A percentile compares a stretch with the other conserved stretches of the same genome.
phyloP scores from a whole-genome alignment of 1,139 yeast species.

The Hemisphaericaspora lyxosophila region DNA sequence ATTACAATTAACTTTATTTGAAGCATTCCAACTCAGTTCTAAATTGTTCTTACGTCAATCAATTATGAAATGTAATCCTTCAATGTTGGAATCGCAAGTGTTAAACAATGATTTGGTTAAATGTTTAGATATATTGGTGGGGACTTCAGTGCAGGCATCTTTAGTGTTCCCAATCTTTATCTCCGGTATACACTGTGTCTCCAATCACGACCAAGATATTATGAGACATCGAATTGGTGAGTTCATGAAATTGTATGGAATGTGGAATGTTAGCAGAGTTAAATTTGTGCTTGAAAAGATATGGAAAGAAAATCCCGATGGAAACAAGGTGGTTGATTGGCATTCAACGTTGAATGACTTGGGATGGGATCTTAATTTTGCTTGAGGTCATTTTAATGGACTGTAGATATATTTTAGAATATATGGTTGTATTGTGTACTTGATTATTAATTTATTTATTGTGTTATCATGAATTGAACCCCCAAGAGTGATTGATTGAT shows the following conservation, averaged over 20 bases:
- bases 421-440: too few relatives aligned
- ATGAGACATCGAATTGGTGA: slow-evolving; percentile 56
- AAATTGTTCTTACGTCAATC: slow-evolving; percentile 67
- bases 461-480: too few relatives aligned
- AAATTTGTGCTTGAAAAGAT: slow-evolving; percentile 57
- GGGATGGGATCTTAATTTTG: slow-evolving; percentile 82
- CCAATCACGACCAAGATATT: slow-evolving; percentile 45
- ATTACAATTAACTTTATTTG: slow-evolving; percentile 68
- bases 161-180: slow-evolving; percentile 75
- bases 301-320: slow-evolving; percentile 41
- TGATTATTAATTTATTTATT: too few relatives aligned
- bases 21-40: slow-evolving; percentile 69
- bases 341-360: slow-evolving; percentile 59
- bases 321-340: slow-evolving; percentile 57
- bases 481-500: too few relatives aligned
- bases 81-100: slow-evolving; percentile 63
- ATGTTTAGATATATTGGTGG: slow-evolving; percentile 62
- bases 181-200: slow-evolving; percentile 68
- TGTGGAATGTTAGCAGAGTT: slow-evolving; percentile 65
- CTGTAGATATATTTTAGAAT: too few relatives aligned
- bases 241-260: slow-evolving; percentile 60
- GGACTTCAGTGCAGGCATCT: slow-evolving; percentile 68
- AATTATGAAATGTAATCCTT: slow-evolving; percentile 58
- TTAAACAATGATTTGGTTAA: slow-evolving; percentile 54
- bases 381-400: slow-evolving; percentile 34